Conservation (phyloP, 768 basidiomycete genomes). For the Lactarius evosmus region DNA sequence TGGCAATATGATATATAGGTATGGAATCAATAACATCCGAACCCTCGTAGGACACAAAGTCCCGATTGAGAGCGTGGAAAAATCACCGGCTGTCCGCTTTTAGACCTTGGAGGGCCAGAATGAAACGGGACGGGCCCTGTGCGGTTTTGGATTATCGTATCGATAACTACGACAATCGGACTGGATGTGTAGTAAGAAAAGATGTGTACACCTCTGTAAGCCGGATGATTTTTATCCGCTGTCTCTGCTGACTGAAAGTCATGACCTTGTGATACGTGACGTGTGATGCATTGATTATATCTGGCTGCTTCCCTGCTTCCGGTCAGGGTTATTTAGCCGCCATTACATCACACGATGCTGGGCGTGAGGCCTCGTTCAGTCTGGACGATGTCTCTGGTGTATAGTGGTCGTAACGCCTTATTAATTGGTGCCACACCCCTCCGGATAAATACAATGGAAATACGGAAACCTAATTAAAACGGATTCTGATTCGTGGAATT, state of each 20-base stretch:
- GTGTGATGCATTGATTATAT: background rate
- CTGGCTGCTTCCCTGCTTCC: too few species aligned
- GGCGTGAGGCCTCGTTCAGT: background rate
- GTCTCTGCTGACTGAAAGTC: background rate
- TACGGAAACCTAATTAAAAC: background rate
- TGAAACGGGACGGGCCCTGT: background rate
- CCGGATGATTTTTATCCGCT: too few species aligned
- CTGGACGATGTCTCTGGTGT: background rate
- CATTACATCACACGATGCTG: too few species aligned
- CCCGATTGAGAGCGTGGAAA: constrained; percentile 83
- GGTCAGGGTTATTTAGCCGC: background rate
- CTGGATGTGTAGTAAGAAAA: background rate
- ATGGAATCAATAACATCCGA: constrained; percentile 96
- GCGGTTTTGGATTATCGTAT: too few species aligned
- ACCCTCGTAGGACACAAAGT: constrained; percentile 98
- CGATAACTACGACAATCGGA: background rate
- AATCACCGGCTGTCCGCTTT: constrained; percentile 87
- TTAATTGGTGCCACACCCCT: too few species aligned
- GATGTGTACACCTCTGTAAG: too few species aligned
- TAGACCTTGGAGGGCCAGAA: constrained; percentile 33
- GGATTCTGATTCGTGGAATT: background rate
- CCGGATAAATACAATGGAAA: background rate
- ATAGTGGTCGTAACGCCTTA: background rate
- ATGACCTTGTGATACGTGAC: background rate
- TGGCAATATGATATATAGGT: constrained; percentile 45